Evolutionary conservation across 2,329 filamentous ascomycete genomes (phyloP).

Genomic region (Pleurostoma richardsiae): DNA sequence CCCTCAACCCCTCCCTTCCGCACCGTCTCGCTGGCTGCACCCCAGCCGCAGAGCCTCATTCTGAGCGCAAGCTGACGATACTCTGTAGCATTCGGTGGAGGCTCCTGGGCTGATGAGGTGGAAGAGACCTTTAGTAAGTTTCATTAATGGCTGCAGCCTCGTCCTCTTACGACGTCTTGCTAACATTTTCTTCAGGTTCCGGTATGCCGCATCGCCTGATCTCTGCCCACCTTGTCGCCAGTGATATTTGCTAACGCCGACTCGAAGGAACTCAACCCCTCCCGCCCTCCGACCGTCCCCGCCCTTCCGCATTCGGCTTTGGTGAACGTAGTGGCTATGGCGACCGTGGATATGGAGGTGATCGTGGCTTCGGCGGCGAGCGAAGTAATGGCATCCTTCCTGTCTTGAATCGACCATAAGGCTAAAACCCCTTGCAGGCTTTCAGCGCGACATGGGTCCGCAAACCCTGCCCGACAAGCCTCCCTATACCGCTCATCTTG

Average conservation of each 20-base stretch:
- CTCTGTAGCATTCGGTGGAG: slow-evolving; percentile 42
- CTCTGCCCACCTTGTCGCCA: too few relatives aligned
- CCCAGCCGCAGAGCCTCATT: slow-evolving; percentile 15
- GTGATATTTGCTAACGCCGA: slow-evolving; percentile 3
- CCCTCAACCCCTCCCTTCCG: slow-evolving; percentile 11
- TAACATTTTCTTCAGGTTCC: slow-evolving; percentile 23
- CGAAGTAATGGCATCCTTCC: too few relatives aligned
- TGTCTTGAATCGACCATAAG: too few relatives aligned
- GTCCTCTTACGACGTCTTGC: slow-evolving; percentile 5
- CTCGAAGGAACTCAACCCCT: slow-evolving; percentile 50
- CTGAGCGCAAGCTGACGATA: slow-evolving; percentile 16
- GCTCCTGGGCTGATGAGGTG: slow-evolving; percentile 99
- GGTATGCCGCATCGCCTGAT: slow-evolving; percentile 21
- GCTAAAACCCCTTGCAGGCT: slow-evolving; percentile 35
- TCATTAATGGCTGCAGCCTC: too few relatives aligned
- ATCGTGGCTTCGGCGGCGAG: too few relatives aligned
- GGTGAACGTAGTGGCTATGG: slow-evolving; percentile 22
- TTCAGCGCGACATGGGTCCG: slow-evolving; percentile 70
- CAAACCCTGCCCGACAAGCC: slow-evolving; percentile 75
- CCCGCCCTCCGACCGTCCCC: slow-evolving; percentile 42
- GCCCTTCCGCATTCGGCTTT: slow-evolving; percentile 8
- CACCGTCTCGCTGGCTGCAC: slow-evolving; percentile 7
- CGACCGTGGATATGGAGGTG: slow-evolving; percentile 12
- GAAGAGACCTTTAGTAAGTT: slow-evolving; percentile 78
- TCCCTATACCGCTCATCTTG: slow-evolving; percentile 91